Conservation (phyloP, 805 yeast genomes). For the Maudiozyma barnettii region DNA sequence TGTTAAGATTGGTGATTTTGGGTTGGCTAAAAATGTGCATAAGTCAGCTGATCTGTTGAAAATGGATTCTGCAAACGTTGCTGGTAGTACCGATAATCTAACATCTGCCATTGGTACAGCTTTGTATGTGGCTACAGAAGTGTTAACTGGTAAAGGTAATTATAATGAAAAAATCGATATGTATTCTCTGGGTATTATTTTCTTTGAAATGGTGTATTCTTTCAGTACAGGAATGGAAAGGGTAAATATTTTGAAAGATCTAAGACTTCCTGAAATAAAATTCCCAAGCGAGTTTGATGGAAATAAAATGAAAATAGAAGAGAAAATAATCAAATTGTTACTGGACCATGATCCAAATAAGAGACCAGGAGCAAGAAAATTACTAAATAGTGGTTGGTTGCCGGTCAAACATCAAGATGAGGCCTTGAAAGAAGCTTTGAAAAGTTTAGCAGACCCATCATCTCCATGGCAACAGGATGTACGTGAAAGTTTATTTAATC, state of each 20-base stretch:
- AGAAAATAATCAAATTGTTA: constrained; percentile 53
- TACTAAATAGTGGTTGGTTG: constrained; percentile 70
- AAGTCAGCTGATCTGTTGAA: constrained; percentile 31
- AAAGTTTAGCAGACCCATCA: constrained; percentile 77
- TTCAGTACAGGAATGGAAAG: constrained; percentile 93
- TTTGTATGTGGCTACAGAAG: constrained; percentile 85
- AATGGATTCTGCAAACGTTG: constrained; percentile 21
- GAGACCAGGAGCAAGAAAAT: constrained; percentile 71
- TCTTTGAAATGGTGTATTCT: constrained; percentile 87
- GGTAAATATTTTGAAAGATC: constrained; percentile 53
- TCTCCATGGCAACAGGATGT: constrained; percentile 94
- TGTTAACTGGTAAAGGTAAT: constrained; percentile 57
- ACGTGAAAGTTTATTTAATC: constrained; percentile 73
- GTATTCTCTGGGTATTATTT: constrained; percentile 89
- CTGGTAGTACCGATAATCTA: constrained; percentile 49
- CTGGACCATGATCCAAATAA: constrained; percentile 69
- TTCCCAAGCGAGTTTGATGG: constrained; percentile 64
- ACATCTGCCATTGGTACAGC: constrained; percentile 94
- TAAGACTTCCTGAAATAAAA: constrained; percentile 49
- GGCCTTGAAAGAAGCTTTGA: constrained; percentile 77
- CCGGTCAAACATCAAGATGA: constrained; percentile 89
- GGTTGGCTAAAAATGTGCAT: constrained; percentile 86
- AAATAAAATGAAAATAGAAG: constrained; percentile 46
- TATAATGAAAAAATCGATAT: constrained; percentile 92
- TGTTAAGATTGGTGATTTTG: constrained; percentile 94